Evolutionary conservation across 163 green algal genomes (phyloP).

Genomic region (Scenedesmus sp.): DNA sequence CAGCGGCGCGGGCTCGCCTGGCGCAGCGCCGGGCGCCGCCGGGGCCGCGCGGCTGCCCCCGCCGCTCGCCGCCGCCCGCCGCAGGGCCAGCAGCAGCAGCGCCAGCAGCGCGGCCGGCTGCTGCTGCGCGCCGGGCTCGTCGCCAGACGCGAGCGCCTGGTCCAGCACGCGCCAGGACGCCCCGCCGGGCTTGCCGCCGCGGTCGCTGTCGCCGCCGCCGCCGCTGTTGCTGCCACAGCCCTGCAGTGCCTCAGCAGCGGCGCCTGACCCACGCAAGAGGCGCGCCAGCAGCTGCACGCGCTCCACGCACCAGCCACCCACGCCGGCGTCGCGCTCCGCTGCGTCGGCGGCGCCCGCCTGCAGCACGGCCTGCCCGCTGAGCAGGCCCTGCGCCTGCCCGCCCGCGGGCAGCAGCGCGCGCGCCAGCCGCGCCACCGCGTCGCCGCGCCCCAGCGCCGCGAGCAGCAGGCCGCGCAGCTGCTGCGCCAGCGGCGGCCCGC

Average conservation of each 20-base stretch:
- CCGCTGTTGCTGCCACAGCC: not conserved
- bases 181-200: not conserved
- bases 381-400: constrained; percentile 1
- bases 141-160: not conserved
- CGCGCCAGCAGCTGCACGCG: constrained; percentile 5
- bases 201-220: not conserved
- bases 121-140: constrained; percentile 10
- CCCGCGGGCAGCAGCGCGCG: not conserved
- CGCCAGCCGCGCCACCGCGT: not conserved
- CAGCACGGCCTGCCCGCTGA: not conserved
- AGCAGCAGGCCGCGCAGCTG: not conserved
- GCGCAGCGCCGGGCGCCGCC: not conserved
- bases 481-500: not conserved
- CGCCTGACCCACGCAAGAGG: not conserved
- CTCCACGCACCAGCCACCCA: not conserved
- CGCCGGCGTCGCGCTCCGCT: not conserved
- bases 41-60: not conserved
- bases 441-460: not conserved
- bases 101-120: not conserved
- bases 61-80: not conserved
- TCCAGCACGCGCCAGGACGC: not conserved
- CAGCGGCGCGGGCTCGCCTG: not conserved
- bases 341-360: not conserved
- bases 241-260: not conserved
- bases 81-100: not conserved